Base-by-base conservation (phyloP, 805 yeast species). In the Cyberlindnera petersonii region DNA sequence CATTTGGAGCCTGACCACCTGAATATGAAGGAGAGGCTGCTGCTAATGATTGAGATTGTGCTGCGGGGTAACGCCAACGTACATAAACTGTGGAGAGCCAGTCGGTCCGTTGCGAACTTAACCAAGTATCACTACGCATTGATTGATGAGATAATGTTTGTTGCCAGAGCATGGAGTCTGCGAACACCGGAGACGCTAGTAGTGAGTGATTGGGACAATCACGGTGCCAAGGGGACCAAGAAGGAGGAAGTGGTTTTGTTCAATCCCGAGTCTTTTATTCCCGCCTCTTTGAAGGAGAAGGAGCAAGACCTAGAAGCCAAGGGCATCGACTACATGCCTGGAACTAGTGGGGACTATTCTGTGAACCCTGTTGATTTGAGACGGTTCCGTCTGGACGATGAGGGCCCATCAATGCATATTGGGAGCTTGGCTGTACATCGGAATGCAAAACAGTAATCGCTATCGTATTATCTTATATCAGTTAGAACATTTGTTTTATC, bases 1-100 rank as follows among this genome's bases (percentile, higher is more conserved):
- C 91, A 83, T 58, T 67, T 65, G 31, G 89, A 83, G 52, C 91
- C 91, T 0, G 91, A 82, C 54, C 91, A 84, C 59, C 61, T 84
- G 41, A 69, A 65, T 42, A 82, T 79, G 53, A 61, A 60, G 1
- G 82, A 78, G 49, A 62, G 93, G 38, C 50, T 81, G 15, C 53
- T 51, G 5, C 58, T 83, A 18, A 58, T 84, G 53, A 59, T 71
- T 23, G 46, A 60, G 10, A 64, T 78, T 10, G 35, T 68, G 6
- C 35, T 59, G 17, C 50, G 55, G 24, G 13, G 42, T 39, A 13
- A 43, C 43, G 24, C 46, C 3, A 8, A 26, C n/a, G 17, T 39
- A 6, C 21, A 32, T 14, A 31, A 17, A 4, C 24, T 46, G n/a
- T 32, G 42, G 31, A 24, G 17, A 21, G 33, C 21, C 16, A 15